A percentile compares a stretch with the other conserved stretches of the same genome.
Conservation (phyloP, 495 filamentous ascomycete species). For the Penicillium lagena region DNA sequence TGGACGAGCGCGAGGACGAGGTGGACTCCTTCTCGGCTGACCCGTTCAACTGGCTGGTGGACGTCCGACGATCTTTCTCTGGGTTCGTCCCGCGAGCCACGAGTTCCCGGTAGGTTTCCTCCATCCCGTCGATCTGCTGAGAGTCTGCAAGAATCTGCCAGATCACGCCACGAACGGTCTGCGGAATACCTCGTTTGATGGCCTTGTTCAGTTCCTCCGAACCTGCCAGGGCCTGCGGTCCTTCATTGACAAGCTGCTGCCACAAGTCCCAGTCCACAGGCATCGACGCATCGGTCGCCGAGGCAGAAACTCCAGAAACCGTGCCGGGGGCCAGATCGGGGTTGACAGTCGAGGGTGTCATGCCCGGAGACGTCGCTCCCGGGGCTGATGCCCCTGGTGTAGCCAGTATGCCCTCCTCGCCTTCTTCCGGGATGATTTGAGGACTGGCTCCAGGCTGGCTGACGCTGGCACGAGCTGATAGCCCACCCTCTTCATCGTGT, state of each 20-base stretch:
- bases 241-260: slow-evolving; percentile 92
- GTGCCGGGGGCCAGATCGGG: slow-evolving; percentile 72
- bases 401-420: slow-evolving; percentile 30
- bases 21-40: slow-evolving; percentile 53
- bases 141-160: slow-evolving; percentile 97
- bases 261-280: slow-evolving; percentile 96
- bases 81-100: slow-evolving; percentile 75
- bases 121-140: slow-evolving; percentile 75
- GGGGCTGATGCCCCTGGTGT: slow-evolving; percentile 22
- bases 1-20: slow-evolving; percentile 70
- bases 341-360: slow-evolving; percentile 46
- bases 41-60: slow-evolving; percentile 36
- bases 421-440: slow-evolving; percentile 47
- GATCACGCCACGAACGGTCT: slow-evolving; percentile 89
- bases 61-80: slow-evolving; percentile 53
- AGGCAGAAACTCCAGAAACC: slow-evolving; percentile 66
- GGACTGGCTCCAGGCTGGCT: slow-evolving; percentile 50
- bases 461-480: slow-evolving; percentile 37
- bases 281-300: slow-evolving; percentile 54
- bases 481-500: slow-evolving; percentile 31
- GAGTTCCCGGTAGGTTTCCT: slow-evolving; percentile 80
- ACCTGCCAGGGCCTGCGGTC: slow-evolving; percentile 79
- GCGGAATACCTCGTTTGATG: slow-evolving; percentile 89
- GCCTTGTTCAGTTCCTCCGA: slow-evolving; percentile 82
- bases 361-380: slow-evolving; percentile 43